These are phyloP conservation scores for Kodamaea ohmeri DNA, from an alignment of 1,139 yeast genomes.

Conservation along the genomic window DNA sequence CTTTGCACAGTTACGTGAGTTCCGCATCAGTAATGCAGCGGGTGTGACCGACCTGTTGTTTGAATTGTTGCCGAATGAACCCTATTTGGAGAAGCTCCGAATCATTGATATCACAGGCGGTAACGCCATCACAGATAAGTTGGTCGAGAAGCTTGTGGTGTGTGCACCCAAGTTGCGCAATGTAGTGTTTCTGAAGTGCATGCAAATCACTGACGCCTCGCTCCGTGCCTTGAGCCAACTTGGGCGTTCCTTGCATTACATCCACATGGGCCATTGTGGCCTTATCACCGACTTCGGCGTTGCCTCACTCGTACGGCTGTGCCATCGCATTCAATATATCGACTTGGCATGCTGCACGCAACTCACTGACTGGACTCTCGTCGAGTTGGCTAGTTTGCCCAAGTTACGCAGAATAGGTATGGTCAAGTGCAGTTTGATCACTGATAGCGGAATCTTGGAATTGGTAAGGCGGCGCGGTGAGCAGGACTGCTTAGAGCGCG, in stretches of 20 bases:
- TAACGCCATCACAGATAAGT: conserved; percentile 73
- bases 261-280: conserved; percentile 93
- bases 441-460: conserved; percentile 81
- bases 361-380: conserved; percentile 79
- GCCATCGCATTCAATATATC: conserved; percentile 86
- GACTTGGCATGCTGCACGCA: conserved; percentile 95
- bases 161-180: conserved; percentile 85
- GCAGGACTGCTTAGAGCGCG: conserved; percentile 79
- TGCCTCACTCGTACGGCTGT: conserved; percentile 65
- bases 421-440: conserved; percentile 85
- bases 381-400: conserved; percentile 74
- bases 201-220: conserved; percentile 81
- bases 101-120: conserved; percentile 86
- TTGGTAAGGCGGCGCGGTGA: conserved; percentile 72
- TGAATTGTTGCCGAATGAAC: conserved; percentile 43
- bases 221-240: conserved; percentile 67
- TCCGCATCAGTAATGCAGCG: conserved; percentile 72
- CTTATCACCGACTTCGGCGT: conserved; percentile 90
- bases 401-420: conserved; percentile 87
- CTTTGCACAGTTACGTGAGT: conserved; percentile 73
- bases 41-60: conserved; percentile 68
- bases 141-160: conserved; percentile 68
- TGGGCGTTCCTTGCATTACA: conserved; percentile 81
- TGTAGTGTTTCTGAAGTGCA: conserved; percentile 85
- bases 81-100: conserved; percentile 54